Evolutionary conservation across 176 grass and related monocot genomes (phyloP).

Genomic region (Thinopyrum elongatum): DNA sequence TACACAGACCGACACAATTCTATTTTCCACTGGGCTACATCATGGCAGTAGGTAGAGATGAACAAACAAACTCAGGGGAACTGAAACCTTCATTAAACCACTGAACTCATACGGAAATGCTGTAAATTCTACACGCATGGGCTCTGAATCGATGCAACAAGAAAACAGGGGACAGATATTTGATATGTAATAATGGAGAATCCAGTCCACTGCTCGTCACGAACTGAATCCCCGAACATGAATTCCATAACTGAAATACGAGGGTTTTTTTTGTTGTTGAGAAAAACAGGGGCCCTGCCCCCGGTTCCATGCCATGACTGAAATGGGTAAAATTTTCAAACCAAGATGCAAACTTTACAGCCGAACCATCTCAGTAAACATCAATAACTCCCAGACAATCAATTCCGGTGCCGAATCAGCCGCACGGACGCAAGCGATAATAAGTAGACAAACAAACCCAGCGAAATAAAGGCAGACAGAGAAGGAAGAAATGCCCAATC

Average conservation of each 20-base stretch:
- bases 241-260: not conserved
- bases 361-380: not conserved
- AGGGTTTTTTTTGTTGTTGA: not conserved
- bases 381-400: not conserved
- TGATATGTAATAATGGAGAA: not conserved
- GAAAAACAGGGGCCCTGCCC: not conserved
- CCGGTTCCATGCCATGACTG: too few relatives aligned
- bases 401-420: constrained; percentile 10
- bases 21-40: not conserved
- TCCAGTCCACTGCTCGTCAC: not conserved
- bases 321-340: not conserved
- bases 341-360: constrained; percentile 32
- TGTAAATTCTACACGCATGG: not conserved
- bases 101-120: not conserved
- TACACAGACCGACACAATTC: constrained; percentile 12
- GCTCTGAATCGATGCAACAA: not conserved
- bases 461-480: constrained; percentile 13
- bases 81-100: not conserved
- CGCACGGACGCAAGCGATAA: constrained; percentile 23
- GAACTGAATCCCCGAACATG: not conserved
- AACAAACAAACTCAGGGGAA: not conserved
- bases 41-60: not conserved
- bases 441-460: not conserved
- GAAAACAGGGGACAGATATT: not conserved
- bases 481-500: constrained; percentile 33